phyloP scores from a whole-genome alignment of 768 basidiomycete genomes.

The Roridomyces roridus region DNA sequence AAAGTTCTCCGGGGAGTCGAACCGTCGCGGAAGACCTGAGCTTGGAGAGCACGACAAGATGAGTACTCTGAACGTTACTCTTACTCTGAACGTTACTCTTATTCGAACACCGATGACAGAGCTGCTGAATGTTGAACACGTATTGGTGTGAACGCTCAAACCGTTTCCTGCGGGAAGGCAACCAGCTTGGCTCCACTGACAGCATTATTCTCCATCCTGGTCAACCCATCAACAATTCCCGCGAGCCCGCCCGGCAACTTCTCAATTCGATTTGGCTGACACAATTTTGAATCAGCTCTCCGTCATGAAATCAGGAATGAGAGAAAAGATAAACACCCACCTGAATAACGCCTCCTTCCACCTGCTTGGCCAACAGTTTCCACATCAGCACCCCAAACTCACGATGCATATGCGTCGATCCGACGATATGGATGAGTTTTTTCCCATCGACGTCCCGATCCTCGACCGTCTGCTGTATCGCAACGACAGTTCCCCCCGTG shows the following conservation, averaged over 20 bases:
- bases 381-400: conserved; percentile 26
- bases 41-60: too few relatives aligned
- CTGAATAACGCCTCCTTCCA: conserved; percentile 38
- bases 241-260: conserved; percentile 47
- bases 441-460: not conserved
- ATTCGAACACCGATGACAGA: too few relatives aligned
- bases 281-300: too few relatives aligned
- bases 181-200: conserved; percentile 19
- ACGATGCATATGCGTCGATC: conserved; percentile 26
- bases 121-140: too few relatives aligned
- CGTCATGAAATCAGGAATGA: not conserved
- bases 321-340: not conserved
- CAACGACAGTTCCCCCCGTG: not conserved
- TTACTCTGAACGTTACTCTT: too few relatives aligned
- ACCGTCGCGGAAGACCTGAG: too few relatives aligned
- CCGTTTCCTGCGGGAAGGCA: conserved; percentile 13
- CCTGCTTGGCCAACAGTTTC: conserved; percentile 29
- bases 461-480: not conserved
- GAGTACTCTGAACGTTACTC: too few relatives aligned
- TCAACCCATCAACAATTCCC: conserved; percentile 49
- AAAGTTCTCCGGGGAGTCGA: too few relatives aligned
- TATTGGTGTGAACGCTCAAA: too few relatives aligned
- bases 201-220: conserved; percentile 16
- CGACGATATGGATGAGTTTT: not conserved
- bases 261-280: conserved; percentile 51